Evolutionary conservation across 2,329 filamentous ascomycete species (phyloP), one percentile per base, ranked within the genome.

Genomic region (Gnomoniopsis sp.): DNA sequence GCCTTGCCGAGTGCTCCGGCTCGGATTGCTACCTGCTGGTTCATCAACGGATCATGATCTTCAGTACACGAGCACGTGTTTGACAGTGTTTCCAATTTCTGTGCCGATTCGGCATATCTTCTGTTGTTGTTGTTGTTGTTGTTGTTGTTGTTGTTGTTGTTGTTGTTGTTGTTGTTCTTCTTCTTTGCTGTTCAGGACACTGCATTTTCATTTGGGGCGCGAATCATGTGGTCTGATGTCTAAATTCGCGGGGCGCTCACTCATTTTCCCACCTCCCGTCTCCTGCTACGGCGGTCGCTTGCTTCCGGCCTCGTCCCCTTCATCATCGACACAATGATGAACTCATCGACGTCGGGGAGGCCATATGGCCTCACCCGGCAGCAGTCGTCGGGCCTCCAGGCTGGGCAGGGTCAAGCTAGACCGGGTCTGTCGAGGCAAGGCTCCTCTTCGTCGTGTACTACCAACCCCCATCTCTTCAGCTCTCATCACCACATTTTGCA

Each of bases 351-450:
- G 43, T 54, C 55, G 19, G 49, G 46, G 43, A 61, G 59, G 53
- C 59, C 58, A 43, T 59, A 61, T 26, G 59, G 59, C 23, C 56
- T 61, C 52, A 26, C 59, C 52, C 56, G 59, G 43, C 59, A 61
- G 43, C 59, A 61, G 52, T 55, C 59, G 34, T 61, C 59, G 43
- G 44, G 41, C 53, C 48, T 58, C 47, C 56, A 17, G n/a, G 12
- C 38, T 19, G 17, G 41, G 17, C 21, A 46, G 4, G 47, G 53
- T 49, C 53, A 59, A 44, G 48, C 36, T 23, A 61, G 59, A 23
- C 59, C 59, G 21, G 56, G 59, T 33, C 52, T 59, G 17, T 55
- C 59, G 26, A 55, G 59, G 44, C 59, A 61, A 34, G 59, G 59
- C 21, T 61, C 59, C 50, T 61, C 59, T 36, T 59, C 53, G 44